phyloP scores from a whole-genome alignment of 2,329 filamentous ascomycete species.

The Hypocreales sp. region DNA sequence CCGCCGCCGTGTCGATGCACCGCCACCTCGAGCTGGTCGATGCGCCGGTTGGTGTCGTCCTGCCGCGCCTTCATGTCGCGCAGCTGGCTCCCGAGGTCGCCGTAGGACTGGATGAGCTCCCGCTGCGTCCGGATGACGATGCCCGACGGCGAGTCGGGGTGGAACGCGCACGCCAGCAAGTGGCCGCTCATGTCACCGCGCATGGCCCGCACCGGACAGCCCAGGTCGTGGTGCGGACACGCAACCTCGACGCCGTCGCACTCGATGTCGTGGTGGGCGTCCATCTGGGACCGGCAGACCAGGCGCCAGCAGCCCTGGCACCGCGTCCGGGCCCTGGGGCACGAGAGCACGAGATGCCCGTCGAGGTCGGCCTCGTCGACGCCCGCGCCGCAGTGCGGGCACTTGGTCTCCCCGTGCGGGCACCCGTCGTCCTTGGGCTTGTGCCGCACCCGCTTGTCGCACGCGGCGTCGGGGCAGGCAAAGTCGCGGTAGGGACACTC shows the following conservation, averaged over 20 bases:
- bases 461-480: constrained; percentile 37
- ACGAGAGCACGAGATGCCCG: constrained; percentile 21
- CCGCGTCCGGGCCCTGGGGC: constrained; percentile 28
- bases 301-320: constrained; percentile 33
- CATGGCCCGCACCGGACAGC: constrained; percentile 17
- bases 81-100: constrained; percentile 18
- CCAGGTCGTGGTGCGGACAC: constrained; percentile 25
- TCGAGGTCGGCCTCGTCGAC: constrained; percentile 29
- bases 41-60: constrained; percentile 15
- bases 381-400: constrained; percentile 35
- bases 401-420: constrained; percentile 34
- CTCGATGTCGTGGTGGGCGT: constrained; percentile 27
- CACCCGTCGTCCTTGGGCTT: constrained; percentile 37
- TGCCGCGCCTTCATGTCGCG: constrained; percentile 18
- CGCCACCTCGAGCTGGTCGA: constrained; percentile 22
- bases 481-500: constrained; percentile 41
- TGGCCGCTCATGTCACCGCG: constrained; percentile 28
- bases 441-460: constrained; percentile 33
- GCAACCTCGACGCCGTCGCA: constrained; percentile 36
- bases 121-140: constrained; percentile 33
- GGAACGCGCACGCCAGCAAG: constrained; percentile 31
- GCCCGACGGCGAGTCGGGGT: constrained; percentile 31
- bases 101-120: constrained; percentile 27
- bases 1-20: constrained; percentile 16
- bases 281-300: constrained; percentile 27